Base-by-base conservation (phyloP, 2,329 filamentous ascomycete genomes). In the Alternaria sp. region DNA sequence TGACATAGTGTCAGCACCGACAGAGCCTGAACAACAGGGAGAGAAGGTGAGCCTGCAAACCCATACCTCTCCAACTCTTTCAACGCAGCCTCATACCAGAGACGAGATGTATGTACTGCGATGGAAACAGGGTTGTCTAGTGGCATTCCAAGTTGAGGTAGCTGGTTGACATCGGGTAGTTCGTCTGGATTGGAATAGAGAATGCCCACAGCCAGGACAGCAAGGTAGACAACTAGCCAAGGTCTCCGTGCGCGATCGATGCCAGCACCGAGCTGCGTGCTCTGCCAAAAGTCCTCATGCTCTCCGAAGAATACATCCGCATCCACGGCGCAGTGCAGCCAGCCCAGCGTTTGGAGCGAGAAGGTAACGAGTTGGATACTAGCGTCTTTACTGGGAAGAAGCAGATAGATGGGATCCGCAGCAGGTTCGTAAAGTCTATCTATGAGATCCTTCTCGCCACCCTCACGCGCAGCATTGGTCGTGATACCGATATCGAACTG, bases 81-180 rank as follows among this genome's bases (percentile, higher is more conserved):
- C 11, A 66, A 47, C 1, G 64, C 64, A 53, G 64, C 53, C 44
- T 66, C 64, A 28, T 66, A 66, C 64, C 64, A 66, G 21, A 66
- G 47, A 28, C 61, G 56, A 25, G 60, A 63, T 1, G 57, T 60
- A 26, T 66, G 56, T 14, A 60, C 60, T 33, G 64, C 56, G 9
- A 63, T 43, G 9, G 61, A 25, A 5, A 58, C 47, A 4, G 61
- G 54, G 9, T 60, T 49, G 21, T 44, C n/a, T 3, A 58, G 11
- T 25, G 57, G 44, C 21, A 58, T 12, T 10, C 61, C 61, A 12
- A 66, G 53, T 25, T 63, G 57, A 5, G 64, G 64, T 12, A 66
- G 44, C 10, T 66, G 55, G 11, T 33, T 28, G 20, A 53, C 45
- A 26, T 25, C 50, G 8, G 64, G 60, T 15, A 63, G 18, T 18